These are phyloP conservation scores for Pascua guehoae DNA, from an alignment of 1,284 basidiomycete genomes.

Conservation along the genomic window DNA sequence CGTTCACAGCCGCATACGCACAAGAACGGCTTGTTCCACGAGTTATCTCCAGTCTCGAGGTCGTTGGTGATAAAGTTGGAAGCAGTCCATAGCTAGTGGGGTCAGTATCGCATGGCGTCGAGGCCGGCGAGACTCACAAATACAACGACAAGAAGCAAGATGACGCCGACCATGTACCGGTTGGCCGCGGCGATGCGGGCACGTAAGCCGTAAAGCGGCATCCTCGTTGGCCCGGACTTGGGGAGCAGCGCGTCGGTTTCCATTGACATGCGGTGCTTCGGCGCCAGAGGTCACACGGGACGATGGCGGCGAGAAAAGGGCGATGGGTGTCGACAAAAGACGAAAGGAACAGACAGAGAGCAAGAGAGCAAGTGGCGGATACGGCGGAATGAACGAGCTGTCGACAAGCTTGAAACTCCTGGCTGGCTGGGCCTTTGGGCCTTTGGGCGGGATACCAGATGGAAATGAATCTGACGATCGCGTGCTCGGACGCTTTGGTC, in stretches of 20 bases:
- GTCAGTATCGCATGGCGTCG: background rate
- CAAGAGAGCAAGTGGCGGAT: no score
- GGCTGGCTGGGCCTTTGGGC: no score
- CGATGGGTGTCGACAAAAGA: background rate
- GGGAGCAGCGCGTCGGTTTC: constrained; percentile 7
- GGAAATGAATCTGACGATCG: background rate
- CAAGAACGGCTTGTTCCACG: constrained; percentile 50
- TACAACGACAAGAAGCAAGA: constrained; percentile 33
- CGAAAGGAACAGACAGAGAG: background rate
- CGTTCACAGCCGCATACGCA: constrained; percentile 20
- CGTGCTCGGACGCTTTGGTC: background rate
- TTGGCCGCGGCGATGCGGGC: constrained; percentile 4
- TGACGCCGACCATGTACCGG: constrained; percentile 36
- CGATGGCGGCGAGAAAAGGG: constrained; percentile 1
- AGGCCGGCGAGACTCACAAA: constrained; percentile 13
- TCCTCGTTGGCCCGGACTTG: background rate
- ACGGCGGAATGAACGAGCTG: no score
- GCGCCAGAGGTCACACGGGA: no score
- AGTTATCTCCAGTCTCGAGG: constrained; percentile 41
- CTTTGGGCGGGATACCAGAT: background rate
- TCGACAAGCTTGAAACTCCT: no score
- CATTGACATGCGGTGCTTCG: background rate
- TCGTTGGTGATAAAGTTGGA: constrained; percentile 45
- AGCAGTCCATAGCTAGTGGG: constrained; percentile 40
- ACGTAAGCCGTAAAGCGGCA: background rate